phyloP scores from a whole-genome alignment of 805 yeast genomes.

The Kodamaea restingae region DNA sequence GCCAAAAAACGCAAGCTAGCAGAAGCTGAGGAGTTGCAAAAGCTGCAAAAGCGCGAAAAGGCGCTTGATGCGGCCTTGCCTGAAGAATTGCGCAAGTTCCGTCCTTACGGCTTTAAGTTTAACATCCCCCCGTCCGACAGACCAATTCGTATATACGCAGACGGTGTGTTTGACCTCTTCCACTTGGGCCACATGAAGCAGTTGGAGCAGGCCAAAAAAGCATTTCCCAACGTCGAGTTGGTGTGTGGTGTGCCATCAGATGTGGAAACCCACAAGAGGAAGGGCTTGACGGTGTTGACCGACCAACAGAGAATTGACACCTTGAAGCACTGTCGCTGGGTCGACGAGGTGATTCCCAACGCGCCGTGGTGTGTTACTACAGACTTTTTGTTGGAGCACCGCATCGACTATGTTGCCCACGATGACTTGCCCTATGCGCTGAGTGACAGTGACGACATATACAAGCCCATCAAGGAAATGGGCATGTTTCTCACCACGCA shows the following conservation, averaged over 20 bases:
- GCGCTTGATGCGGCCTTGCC: conserved; percentile 63
- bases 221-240: conserved; percentile 76
- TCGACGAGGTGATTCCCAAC: conserved; percentile 89
- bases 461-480: conserved; percentile 82
- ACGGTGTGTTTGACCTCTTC: conserved; percentile 95
- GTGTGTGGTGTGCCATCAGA: conserved; percentile 94
- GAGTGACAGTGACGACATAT: conserved; percentile 86
- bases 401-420: conserved; percentile 95
- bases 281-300: conserved; percentile 87
- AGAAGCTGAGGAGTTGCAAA: conserved; percentile 25
- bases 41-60: conserved; percentile 47
- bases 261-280: conserved; percentile 81
- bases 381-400: conserved; percentile 71
- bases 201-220: conserved; percentile 92
- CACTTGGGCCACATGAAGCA: conserved; percentile 98
- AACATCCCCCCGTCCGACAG: conserved; percentile 82
- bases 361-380: conserved; percentile 96
- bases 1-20: conserved; percentile 20
- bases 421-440: conserved; percentile 95
- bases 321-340: conserved; percentile 93
- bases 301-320: conserved; percentile 89
- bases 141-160: conserved; percentile 93
- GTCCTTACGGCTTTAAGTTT: conserved; percentile 76
- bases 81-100: conserved; percentile 64
- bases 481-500: conserved; percentile 94